Base-by-base conservation (phyloP, 108 stramenopile genomes). In the Pseudonitzschia delicatissima region DNA sequence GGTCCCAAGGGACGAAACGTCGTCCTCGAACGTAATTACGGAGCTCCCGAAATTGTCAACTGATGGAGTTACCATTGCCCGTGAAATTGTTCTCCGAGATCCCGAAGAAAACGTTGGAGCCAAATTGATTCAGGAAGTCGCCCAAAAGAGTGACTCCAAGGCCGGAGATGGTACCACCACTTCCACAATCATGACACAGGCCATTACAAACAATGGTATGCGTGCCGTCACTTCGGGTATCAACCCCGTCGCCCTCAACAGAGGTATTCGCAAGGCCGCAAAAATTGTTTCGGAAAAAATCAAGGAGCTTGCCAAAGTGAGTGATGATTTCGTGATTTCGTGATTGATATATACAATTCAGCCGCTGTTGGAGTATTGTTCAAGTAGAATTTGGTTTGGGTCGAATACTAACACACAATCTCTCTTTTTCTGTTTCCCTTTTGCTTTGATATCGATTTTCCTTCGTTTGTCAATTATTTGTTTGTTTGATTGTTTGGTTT, bases 131-230 rank as follows among this genome's bases (percentile, higher is more conserved):
- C 93, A 94, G 67, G 94, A 98, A 79, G 97, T 96, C 49, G 97
- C 97, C n/a, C 45, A 75, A 47, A 97, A 97, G 87, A 91, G 88
- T 64, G 96, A 98, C 74, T 76, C 74, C 68, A 96, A 94, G 78
- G 97, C 97, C 52, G 97, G 97, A 57, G 97, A 98, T 78, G 97
- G 97, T 49, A 98, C 97, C 45, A 98, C 97, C 25, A 98, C 97
- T 9, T 91, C 93, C 45, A 96, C 97, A 2, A 90, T 98, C 58
- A 88, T 98, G 86, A 95, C 97, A 4, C 96, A 98, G 72, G 96
- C 93, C 45, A 91, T 98, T 58, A 91, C 95, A 39, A 97, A 98
- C 83, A 82, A 93, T 50, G 97, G 97, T 45, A 95, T 97, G 82
- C 76, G 91, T 28, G 82, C 90, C 42, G 96, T 98, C 21, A 93